phyloP scores from a whole-genome alignment of 1,284 basidiomycete species.

The Malassezia japonica region DNA sequence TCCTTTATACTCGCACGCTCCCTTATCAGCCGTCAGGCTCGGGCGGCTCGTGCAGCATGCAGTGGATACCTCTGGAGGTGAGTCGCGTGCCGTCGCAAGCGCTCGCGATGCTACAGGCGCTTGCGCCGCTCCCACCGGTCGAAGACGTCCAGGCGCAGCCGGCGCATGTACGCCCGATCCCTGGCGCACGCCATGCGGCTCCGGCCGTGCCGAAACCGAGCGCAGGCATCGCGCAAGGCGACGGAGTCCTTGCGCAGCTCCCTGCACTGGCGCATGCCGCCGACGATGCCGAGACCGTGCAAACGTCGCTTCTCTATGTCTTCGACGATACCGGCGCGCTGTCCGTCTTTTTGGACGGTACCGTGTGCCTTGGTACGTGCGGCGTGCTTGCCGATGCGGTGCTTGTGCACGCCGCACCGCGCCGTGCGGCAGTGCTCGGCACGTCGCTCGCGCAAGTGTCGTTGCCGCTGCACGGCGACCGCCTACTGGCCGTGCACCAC shows the following conservation, averaged over 20 bases:
- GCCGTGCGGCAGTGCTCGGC: neutral
- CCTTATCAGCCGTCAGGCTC: neutral
- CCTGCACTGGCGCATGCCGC: neutral
- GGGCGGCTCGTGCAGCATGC: neutral
- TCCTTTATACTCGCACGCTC: neutral
- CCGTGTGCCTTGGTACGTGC: neutral
- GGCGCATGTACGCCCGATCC: neutral
- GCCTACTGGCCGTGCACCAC: neutral
- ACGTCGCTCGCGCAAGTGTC: neutral
- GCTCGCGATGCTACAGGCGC: slow-evolving; percentile 1
- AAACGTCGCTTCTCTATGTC: slow-evolving; percentile 4
- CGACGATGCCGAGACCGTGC: neutral
- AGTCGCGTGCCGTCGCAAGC: slow-evolving; percentile 3
- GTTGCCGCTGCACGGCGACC: neutral
- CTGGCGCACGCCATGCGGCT: neutral
- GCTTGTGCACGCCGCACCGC: neutral
- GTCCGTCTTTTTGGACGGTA: slow-evolving; percentile 9
- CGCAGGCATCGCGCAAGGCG: neutral
- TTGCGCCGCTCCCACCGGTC: slow-evolving; percentile 7
- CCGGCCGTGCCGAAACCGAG: slow-evolving; percentile 1
- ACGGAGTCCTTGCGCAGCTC: slow-evolving; percentile 2
- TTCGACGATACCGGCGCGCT: neutral
- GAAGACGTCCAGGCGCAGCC: neutral
- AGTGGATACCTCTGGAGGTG: neutral
- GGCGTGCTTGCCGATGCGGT: neutral